These are phyloP conservation scores for Taphrina deformans DNA, from an alignment of 1,139 yeast species.

Conservation along the genomic window DNA sequence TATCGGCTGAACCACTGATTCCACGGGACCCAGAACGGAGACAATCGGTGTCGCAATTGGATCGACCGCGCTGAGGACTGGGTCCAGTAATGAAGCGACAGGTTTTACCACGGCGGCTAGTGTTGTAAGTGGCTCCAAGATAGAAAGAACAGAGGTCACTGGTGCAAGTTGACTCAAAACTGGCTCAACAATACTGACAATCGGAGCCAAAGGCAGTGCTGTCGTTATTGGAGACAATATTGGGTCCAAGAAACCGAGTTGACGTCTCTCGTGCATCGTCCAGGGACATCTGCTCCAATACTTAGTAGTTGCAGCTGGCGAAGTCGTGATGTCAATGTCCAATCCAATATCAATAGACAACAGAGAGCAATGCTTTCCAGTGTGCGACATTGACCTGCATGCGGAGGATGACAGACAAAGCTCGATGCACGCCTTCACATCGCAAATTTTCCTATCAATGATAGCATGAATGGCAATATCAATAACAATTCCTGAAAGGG, in stretches of 20 bases:
- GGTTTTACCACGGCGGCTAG: not conserved
- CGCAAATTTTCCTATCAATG: not conserved
- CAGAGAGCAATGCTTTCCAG: not conserved
- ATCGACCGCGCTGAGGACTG: not conserved
- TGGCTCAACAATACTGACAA: not conserved
- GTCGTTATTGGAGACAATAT: not conserved
- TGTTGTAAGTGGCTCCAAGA: conserved; percentile 1
- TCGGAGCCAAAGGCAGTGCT: not conserved
- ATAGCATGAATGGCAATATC: not conserved
- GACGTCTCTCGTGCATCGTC: not conserved
- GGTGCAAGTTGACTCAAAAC: not conserved
- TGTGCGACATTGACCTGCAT: conserved; percentile 1
- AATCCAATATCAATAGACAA: not conserved
- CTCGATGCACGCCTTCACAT: not conserved
- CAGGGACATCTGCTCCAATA: not conserved
- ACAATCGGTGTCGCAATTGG: not conserved
- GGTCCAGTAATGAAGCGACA: not conserved
- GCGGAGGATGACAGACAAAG: not conserved
- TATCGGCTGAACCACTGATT: not conserved
- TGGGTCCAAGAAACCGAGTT: not conserved
- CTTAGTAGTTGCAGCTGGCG: not conserved
- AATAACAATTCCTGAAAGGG: not conserved
- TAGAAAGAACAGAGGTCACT: not conserved
- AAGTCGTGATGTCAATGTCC: not conserved
- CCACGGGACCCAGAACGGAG: not conserved